phyloP scores from a whole-genome alignment of 495 filamentous ascomycete genomes.

The Friedmanniomyces endolithicus region DNA sequence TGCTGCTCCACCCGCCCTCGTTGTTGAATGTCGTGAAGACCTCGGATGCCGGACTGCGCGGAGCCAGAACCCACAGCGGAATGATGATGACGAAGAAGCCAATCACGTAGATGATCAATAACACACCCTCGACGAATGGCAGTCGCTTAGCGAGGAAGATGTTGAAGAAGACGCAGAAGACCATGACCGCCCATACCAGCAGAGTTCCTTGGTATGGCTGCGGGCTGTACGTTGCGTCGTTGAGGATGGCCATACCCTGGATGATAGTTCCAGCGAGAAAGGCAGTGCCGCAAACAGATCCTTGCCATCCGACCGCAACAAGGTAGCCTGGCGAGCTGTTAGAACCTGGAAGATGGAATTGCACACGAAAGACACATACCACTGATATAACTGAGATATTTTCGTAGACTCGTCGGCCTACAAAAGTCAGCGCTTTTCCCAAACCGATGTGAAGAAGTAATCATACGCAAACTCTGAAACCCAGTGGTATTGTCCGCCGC shows the following conservation, averaged over 20 bases:
- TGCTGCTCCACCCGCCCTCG: slow-evolving; percentile 4
- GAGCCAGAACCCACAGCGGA: slow-evolving; percentile 12
- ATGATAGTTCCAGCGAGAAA: slow-evolving; percentile 7
- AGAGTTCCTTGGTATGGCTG: slow-evolving; percentile 23
- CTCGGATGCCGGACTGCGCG: slow-evolving; percentile 1
- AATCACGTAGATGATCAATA: slow-evolving; percentile 7
- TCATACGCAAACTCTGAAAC: slow-evolving; percentile 5
- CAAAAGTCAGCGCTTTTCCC: too few relatives aligned
- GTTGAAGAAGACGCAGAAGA: slow-evolving; percentile 18
- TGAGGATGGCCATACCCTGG: slow-evolving; percentile 18
- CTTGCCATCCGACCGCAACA: slow-evolving; percentile 14
- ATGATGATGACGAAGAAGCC: slow-evolving; percentile 11
- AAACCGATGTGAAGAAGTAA: too few relatives aligned
- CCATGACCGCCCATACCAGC: slow-evolving; percentile 17
- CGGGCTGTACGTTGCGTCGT: slow-evolving; percentile 16
- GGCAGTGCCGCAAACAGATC: background rate
- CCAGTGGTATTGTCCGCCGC: slow-evolving; percentile 9
- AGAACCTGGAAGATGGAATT: background rate
- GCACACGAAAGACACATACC: background rate
- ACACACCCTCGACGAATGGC: slow-evolving; percentile 11
- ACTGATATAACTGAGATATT: slow-evolving; percentile 11
- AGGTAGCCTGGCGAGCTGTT: background rate
- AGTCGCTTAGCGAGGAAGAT: slow-evolving; percentile 7
- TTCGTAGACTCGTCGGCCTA: background rate
- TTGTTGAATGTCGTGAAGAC: slow-evolving; percentile 14